Percentiles rank a stretch among this genome's conserved stretches.
Evolutionary conservation across 2,329 filamentous ascomycete species (phyloP).

Genomic region (Camptophora hylomeconis): DNA sequence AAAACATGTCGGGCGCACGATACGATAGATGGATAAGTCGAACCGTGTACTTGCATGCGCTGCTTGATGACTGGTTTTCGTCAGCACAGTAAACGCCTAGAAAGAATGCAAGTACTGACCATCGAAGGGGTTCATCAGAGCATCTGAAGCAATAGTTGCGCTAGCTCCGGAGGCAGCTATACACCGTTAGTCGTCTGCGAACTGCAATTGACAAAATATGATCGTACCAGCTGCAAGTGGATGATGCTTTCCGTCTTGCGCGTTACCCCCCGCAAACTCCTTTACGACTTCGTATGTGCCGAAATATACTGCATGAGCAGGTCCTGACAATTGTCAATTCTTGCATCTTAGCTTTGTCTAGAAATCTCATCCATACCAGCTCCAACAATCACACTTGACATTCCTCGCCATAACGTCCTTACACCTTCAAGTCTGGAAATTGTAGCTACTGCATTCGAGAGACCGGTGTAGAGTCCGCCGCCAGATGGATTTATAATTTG

Average conservation of each 20-base stretch:
- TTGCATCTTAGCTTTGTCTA: slow-evolving; percentile 1
- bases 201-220: background rate
- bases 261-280: slow-evolving; percentile 87
- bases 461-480: slow-evolving; percentile 71
- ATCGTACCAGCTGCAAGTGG: slow-evolving; percentile 75
- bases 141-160: slow-evolving; percentile 93
- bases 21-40: slow-evolving; percentile 72
- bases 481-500: slow-evolving; percentile 81
- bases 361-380: slow-evolving; percentile 51
- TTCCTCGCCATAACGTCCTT: slow-evolving; percentile 84
- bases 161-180: slow-evolving; percentile 82
- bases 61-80: slow-evolving; percentile 88
- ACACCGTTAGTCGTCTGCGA: slow-evolving; percentile 23
- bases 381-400: slow-evolving; percentile 91
- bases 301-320: slow-evolving; percentile 95
- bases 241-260: slow-evolving; percentile 68
- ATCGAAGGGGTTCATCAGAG: slow-evolving; percentile 98
- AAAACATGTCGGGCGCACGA: slow-evolving; percentile 87
- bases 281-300: slow-evolving; percentile 97
- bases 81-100: background rate
- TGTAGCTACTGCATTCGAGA: slow-evolving; percentile 82
- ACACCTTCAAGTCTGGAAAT: slow-evolving; percentile 85
- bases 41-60: slow-evolving; percentile 96
- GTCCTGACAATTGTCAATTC: slow-evolving; percentile 45
- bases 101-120: slow-evolving; percentile 42